Percentiles rank a stretch among this genome's conserved stretches.
Evolutionary conservation across 371 early-diverging fungal genomes (phyloP).

Genomic region (Lichtheimia corymbifera): DNA sequence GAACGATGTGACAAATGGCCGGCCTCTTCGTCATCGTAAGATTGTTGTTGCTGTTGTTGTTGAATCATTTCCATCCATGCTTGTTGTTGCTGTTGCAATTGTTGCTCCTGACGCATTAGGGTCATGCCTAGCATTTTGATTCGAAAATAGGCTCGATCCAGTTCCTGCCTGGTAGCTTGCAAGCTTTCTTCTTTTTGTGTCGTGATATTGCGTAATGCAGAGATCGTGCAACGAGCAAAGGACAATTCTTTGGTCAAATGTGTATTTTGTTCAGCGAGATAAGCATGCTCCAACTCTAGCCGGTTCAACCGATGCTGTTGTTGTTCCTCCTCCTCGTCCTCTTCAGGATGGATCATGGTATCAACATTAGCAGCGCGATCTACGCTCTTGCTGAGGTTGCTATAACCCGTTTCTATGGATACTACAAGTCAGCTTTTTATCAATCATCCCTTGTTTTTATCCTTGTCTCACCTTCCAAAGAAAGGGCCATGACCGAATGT

Average conservation of each 20-base stretch:
- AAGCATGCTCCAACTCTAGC: conserved; percentile 43
- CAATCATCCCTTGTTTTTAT: too few relatives aligned
- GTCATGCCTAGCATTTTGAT: conserved; percentile 28
- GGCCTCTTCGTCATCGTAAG: conserved; percentile 1
- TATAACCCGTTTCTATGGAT: too few relatives aligned
- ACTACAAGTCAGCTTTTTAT: too few relatives aligned
- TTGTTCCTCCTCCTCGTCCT: too few relatives aligned
- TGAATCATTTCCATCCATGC: neutral
- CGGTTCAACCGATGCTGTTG: conserved; percentile 14
- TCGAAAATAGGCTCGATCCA: conserved; percentile 46
- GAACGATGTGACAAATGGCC: conserved; percentile 5
- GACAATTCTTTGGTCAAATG: conserved; percentile 38
- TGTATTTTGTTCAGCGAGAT: conserved; percentile 40
- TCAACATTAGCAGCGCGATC: too few relatives aligned
- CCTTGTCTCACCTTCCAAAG: too few relatives aligned
- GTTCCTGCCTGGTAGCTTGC: conserved; percentile 48
- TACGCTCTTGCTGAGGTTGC: too few relatives aligned
- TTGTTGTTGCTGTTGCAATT: conserved; percentile 9
- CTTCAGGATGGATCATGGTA: too few relatives aligned
- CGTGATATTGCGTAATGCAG: conserved; percentile 38
- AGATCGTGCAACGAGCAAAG: conserved; percentile 41
- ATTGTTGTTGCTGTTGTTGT: neutral
- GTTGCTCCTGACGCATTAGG: conserved; percentile 22
- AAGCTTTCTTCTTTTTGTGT: conserved; percentile 34
- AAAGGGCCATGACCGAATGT: too few relatives aligned